Evolutionary conservation across 1,139 yeast genomes (phyloP).

Genomic region (Suhomyces terraborum): DNA sequence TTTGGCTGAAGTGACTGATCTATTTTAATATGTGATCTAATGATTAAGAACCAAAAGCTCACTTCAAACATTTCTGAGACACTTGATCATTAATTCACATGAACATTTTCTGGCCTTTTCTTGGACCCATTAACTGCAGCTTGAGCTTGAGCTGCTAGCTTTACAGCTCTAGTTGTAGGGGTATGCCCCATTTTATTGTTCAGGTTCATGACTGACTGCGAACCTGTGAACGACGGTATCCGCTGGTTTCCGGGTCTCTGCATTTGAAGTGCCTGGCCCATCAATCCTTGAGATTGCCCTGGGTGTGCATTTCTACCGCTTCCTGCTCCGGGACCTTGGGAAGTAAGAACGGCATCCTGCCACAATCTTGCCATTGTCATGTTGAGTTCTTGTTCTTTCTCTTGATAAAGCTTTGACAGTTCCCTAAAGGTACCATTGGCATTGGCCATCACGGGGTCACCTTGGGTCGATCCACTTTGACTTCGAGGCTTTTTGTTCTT

Average conservation of each 20-base stretch:
- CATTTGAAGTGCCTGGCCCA: conserved; percentile 16
- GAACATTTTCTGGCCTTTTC: conserved; percentile 3
- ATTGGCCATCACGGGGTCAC: conserved; percentile 6
- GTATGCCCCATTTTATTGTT: conserved; percentile 27
- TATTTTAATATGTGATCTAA: too few relatives aligned
- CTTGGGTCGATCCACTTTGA: conserved; percentile 6
- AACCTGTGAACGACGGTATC: conserved; percentile 28
- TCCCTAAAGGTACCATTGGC: conserved; percentile 39
- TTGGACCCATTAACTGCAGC: conserved; percentile 10
- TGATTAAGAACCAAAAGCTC: too few relatives aligned
- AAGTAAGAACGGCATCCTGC: conserved; percentile 39
- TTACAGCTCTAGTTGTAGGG: conserved; percentile 44
- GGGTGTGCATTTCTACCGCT: conserved; percentile 3
- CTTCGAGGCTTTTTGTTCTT: conserved; percentile 23
- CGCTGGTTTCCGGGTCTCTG: conserved; percentile 33
- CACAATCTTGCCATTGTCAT: conserved; percentile 35
- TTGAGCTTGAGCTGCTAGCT: conserved; percentile 28
- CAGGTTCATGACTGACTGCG: conserved; percentile 16
- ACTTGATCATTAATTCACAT: not conserved
- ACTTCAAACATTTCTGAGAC: too few relatives aligned
- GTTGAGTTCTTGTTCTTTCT: conserved; percentile 35
- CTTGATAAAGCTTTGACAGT: conserved; percentile 35
- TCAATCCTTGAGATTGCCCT: conserved; percentile 8
- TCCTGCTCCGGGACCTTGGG: conserved; percentile 11
- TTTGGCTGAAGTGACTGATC: too few relatives aligned